Conservation (phyloP, 352 stramenopile species). For the Phytophthora colocasiae region DNA sequence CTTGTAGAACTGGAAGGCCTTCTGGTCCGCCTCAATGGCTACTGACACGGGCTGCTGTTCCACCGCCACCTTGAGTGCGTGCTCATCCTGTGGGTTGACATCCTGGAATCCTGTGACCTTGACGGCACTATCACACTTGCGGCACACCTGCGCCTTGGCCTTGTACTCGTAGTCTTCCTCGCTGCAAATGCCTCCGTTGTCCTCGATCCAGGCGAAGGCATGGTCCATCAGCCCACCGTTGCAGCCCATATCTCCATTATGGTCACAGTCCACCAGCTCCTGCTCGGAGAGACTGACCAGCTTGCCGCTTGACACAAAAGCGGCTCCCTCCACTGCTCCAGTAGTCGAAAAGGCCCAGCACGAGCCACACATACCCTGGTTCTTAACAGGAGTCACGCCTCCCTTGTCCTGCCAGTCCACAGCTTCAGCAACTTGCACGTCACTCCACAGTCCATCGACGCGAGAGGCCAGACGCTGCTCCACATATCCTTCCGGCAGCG, state of each 20-base stretch:
- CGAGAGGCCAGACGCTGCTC: slow-evolving; percentile 59
- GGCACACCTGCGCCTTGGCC: slow-evolving; percentile 74
- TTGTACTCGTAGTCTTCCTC: slow-evolving; percentile 97
- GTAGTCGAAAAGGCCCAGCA: slow-evolving; percentile 98
- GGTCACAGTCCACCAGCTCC: slow-evolving; percentile 98
- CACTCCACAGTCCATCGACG: slow-evolving; percentile 34
- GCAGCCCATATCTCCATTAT: slow-evolving; percentile 96
- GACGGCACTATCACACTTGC: slow-evolving; percentile 83
- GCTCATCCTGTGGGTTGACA: slow-evolving; percentile 76
- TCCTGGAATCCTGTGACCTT: slow-evolving; percentile 87
- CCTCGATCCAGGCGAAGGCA: slow-evolving; percentile 96
- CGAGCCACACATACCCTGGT: slow-evolving; percentile 95
- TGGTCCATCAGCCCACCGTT: slow-evolving; percentile 98
- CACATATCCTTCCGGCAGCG: slow-evolving; percentile 61
- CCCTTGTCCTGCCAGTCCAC: slow-evolving; percentile 96
- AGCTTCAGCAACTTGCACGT: slow-evolving; percentile 68
- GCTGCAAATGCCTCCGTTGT: slow-evolving; percentile 91
- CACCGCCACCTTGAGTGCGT: slow-evolving; percentile 88
- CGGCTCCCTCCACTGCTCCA: slow-evolving; percentile 97
- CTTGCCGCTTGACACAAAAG: slow-evolving; percentile 93
- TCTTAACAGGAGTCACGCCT: slow-evolving; percentile 93
- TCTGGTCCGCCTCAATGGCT: slow-evolving; percentile 86
- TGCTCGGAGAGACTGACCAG: slow-evolving; percentile 97
- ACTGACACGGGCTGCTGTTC: slow-evolving; percentile 87
- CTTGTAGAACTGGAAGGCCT: slow-evolving; percentile 85